Evolutionary conservation across 208 protist species (phyloP).

Genomic region (Trypanosoma melophagium): DNA sequence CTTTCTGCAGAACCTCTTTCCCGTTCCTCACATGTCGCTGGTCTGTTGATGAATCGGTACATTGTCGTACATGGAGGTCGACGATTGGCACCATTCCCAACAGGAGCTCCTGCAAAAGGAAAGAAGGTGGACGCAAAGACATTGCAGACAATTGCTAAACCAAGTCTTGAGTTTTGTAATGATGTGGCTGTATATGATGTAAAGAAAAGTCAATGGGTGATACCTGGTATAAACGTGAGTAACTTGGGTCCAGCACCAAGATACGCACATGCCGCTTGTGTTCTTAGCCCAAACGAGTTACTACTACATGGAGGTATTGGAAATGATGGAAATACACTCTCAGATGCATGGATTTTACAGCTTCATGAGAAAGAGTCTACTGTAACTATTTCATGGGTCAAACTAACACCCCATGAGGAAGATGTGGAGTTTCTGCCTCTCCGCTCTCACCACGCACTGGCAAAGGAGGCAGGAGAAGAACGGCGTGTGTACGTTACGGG

Average conservation of each 20-base stretch:
- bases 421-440: conserved; percentile 19
- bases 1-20: conserved; percentile 25
- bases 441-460: conserved; percentile 41
- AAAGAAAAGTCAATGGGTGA: conserved; percentile 20
- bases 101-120: conserved; percentile 11
- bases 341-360: conserved; percentile 74
- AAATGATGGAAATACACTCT: conserved; percentile 39
- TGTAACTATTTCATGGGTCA: conserved; percentile 23
- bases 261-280: conserved; percentile 31
- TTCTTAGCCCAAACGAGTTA: conserved; percentile 41
- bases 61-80: conserved; percentile 70
- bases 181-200: conserved; percentile 27
- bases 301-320: conserved; percentile 73
- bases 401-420: conserved; percentile 8
- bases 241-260: conserved; percentile 10
- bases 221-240: conserved; percentile 14
- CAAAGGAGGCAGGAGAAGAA: conserved; percentile 24
- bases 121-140: conserved; percentile 25
- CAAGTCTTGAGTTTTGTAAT: conserved; percentile 23
- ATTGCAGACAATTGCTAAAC: neutral
- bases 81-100: conserved; percentile 26
- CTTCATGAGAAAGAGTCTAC: conserved; percentile 20
- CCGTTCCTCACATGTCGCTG: conserved; percentile 63
- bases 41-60: conserved; percentile 56
- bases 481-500: conserved; percentile 61